A percentile compares a stretch with the other conserved stretches of the same genome.
Evolutionary conservation across 208 protist genomes (phyloP).

Genomic region (Wallacemonas sp.): DNA sequence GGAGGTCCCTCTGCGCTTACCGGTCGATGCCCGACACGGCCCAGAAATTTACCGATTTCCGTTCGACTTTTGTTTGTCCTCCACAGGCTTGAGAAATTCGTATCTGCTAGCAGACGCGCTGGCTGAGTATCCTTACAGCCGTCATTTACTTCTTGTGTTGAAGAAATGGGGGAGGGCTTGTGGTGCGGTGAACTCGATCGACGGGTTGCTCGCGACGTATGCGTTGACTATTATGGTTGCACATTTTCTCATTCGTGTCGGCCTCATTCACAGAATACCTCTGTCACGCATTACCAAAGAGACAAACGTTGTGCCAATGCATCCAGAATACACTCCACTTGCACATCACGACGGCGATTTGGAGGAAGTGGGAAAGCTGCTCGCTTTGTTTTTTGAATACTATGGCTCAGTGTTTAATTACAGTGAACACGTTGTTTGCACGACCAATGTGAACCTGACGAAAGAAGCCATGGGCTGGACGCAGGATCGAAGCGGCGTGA

Average conservation of each 20-base stretch:
- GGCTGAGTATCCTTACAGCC: constrained; percentile 61
- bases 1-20: constrained; percentile 79
- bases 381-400: constrained; percentile 86
- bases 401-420: constrained; percentile 84
- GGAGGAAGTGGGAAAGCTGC: constrained; percentile 71
- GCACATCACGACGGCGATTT: constrained; percentile 31
- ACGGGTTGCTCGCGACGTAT: constrained; percentile 88
- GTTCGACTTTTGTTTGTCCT: constrained; percentile 90
- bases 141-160: constrained; percentile 78
- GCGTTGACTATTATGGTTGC: constrained; percentile 84
- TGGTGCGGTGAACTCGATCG: constrained; percentile 84
- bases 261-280: constrained; percentile 58
- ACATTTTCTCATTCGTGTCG: constrained; percentile 75
- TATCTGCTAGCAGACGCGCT: constrained; percentile 75
- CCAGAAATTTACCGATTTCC: constrained; percentile 87
- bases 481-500: constrained; percentile 26
- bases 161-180: constrained; percentile 86
- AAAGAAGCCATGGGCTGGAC: constrained; percentile 85
- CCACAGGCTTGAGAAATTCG: constrained; percentile 82
- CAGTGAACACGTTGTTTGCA: constrained; percentile 74
- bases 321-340: constrained; percentile 45
- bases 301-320: constrained; percentile 47
- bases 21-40: constrained; percentile 73
- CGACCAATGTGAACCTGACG: constrained; percentile 63
- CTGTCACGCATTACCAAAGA: constrained; percentile 36